phyloP scores from a whole-genome alignment of 2,329 filamentous ascomycete species.

The Colletotrichum phormii region DNA sequence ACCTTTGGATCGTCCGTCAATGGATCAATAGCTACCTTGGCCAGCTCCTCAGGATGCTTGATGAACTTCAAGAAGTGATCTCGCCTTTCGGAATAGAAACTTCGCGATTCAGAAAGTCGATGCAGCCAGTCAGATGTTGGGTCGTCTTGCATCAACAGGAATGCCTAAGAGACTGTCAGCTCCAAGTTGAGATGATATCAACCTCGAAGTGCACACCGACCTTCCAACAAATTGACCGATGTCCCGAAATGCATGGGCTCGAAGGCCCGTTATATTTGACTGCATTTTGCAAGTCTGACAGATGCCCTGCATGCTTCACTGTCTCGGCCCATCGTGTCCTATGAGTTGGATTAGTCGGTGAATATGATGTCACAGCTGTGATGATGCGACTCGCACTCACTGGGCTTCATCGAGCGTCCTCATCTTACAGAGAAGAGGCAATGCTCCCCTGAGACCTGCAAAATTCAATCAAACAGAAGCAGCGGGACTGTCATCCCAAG shows the following conservation, averaged over 20 bases:
- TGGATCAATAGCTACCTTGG: conserved; percentile 79
- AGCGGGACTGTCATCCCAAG: conserved; percentile 18
- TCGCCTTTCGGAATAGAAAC: conserved; percentile 78
- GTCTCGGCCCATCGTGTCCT: conserved; percentile 78
- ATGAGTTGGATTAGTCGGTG: conserved; percentile 17
- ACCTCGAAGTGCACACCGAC: conserved; percentile 52
- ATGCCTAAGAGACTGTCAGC: conserved; percentile 66
- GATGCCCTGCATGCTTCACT: conserved; percentile 65
- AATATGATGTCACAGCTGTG: conserved; percentile 37
- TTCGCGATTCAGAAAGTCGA: conserved; percentile 75
- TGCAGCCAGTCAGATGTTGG: conserved; percentile 76
- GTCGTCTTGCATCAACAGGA: conserved; percentile 80
- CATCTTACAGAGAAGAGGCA: conserved; percentile 20
- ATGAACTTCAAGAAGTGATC: conserved; percentile 85
- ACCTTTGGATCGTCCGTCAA: conserved; percentile 81
- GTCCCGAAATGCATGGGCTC: conserved; percentile 76
- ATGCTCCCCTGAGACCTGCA: not conserved
- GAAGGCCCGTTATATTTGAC: conserved; percentile 68
- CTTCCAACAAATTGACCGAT: conserved; percentile 95
- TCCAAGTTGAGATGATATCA: conserved; percentile 15
- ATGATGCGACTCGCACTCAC: conserved; percentile 26
- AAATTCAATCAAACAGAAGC: conserved; percentile 9
- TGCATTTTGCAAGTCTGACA: conserved; percentile 73
- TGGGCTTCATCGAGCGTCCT: conserved; percentile 32
- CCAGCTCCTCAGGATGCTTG: conserved; percentile 84